Percentiles rank a stretch among this genome's conserved stretches.
Evolutionary conservation across 345 rosid species (phyloP).

Genomic region (Aegle marmelos): DNA sequence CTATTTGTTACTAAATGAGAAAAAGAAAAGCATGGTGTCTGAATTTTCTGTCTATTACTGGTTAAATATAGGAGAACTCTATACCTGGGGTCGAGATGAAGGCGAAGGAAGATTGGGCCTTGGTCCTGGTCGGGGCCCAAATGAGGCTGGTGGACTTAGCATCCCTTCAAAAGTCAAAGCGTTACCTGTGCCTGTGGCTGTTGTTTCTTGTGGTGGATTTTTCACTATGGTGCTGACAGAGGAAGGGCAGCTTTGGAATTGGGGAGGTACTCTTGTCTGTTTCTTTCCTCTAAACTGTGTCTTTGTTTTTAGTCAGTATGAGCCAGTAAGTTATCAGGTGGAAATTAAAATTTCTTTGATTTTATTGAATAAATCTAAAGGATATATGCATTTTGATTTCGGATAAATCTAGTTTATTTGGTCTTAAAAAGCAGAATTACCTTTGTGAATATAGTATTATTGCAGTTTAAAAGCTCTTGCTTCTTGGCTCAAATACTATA

Average conservation of each 20-base stretch:
- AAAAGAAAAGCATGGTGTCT: background rate
- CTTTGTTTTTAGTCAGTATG: background rate
- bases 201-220: slow-evolving; percentile 90
- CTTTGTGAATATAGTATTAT: background rate
- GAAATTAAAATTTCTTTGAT: no score
- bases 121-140: slow-evolving; percentile 88
- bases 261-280: slow-evolving; percentile 63
- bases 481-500: background rate
- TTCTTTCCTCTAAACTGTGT: background rate
- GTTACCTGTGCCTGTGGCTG: slow-evolving; percentile 57
- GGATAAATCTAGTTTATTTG: background rate
- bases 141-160: slow-evolving; percentile 90
- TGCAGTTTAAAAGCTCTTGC: background rate
- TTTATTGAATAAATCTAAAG: background rate
- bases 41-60: slow-evolving; percentile 3
- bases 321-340: background rate
- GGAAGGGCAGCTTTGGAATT: slow-evolving; percentile 86
- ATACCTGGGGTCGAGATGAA: slow-evolving; percentile 94
- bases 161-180: slow-evolving; percentile 80
- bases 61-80: slow-evolving; percentile 59
- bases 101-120: slow-evolving; percentile 96
- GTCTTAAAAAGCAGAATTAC: background rate
- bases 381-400: background rate
- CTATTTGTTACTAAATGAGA: background rate
- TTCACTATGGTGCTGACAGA: slow-evolving; percentile 72